Evolutionary conservation across 345 rosid species (phyloP), one percentile per base, ranked within the genome.

Genomic region (Brassica juncea): DNA sequence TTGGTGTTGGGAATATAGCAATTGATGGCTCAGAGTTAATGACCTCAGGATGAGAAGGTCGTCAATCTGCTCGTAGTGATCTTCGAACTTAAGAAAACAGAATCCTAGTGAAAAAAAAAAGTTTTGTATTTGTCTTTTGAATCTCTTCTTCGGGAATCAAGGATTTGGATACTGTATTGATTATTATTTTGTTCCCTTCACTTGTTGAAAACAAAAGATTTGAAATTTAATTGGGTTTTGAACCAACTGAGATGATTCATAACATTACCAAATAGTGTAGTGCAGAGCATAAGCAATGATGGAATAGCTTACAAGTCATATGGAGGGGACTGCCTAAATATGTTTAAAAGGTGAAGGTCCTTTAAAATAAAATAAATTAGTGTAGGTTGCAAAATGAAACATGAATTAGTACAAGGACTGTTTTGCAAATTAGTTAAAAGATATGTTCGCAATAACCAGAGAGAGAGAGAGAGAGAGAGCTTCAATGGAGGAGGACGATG

Each of bases 1-100:
- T 52, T 71, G 89, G 88, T 32, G 70, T 90, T 55, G 89, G 89
- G n/a, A 88, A 88, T 64, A 83, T 92, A 6, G 89, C 84, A n/a
- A 90, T 92, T 42, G 80, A 85, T 66, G 91, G 87, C 31, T 75
- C 73, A 37, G 83, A 69, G 58, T 58, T 81, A 54, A 86, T 81
- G 58, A 39, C 70, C 61, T 72, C 42, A 9, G 71, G 14, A 58
- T 65, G 80, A 80, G 83, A 66, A 64, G 76, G 76, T 64, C 80
- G 83, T n/a, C 83, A 75, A 42, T 75, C 71, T 60, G 79, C 60
- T 70, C 83, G 79, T 47, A 47, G 57, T 11, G 83, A 80, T 8
- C 64, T 8, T 55, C 67, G 79, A 6, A 74, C 31, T 62, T 80
- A 2, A 54, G n/a, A 7, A 72, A 66, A 47, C 21, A 57, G 7